A percentile compares a stretch with the other conserved stretches of the same genome.
These are phyloP conservation scores for Globisporangium polare DNA, from an alignment of 352 stramenopile genomes.

Conservation along the genomic window DNA sequence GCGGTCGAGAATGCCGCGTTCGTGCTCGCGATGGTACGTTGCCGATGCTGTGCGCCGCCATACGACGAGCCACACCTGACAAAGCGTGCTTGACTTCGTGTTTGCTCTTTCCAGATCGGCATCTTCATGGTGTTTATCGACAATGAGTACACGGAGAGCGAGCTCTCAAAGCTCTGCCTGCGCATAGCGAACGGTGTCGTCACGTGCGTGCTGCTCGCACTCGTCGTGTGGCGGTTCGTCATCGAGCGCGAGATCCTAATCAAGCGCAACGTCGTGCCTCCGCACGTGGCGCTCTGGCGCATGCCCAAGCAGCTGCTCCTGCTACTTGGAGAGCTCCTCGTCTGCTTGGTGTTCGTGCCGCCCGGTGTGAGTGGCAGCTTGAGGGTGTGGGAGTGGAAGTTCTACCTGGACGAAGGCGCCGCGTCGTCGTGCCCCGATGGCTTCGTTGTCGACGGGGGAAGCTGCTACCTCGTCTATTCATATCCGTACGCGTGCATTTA, in stretches of 20 bases:
- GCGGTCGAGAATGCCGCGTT: slow-evolving; percentile 56
- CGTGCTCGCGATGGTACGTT: slow-evolving; percentile 44
- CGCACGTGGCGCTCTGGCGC: slow-evolving; percentile 45
- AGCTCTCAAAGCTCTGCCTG: slow-evolving; percentile 30
- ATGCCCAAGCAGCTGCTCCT: slow-evolving; percentile 40
- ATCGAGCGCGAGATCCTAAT: slow-evolving; percentile 61
- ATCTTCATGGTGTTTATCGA: slow-evolving; percentile 67
- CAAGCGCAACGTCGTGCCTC: slow-evolving; percentile 49
- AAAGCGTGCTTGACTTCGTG: neutral
- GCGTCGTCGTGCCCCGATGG: slow-evolving; percentile 25
- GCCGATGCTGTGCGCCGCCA: neutral
- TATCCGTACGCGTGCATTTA: too few relatives aligned
- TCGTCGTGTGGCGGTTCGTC: slow-evolving; percentile 53
- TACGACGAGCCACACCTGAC: neutral
- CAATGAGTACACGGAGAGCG: slow-evolving; percentile 46
- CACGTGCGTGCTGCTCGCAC: slow-evolving; percentile 41
- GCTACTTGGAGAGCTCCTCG: slow-evolving; percentile 40
- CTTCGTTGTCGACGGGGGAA: slow-evolving; percentile 26
- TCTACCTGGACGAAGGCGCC: slow-evolving; percentile 31
- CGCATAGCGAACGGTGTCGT: slow-evolving; percentile 39
- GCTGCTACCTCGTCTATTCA: slow-evolving; percentile 66
- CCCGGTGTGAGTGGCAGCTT: slow-evolving; percentile 48
- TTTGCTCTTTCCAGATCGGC: slow-evolving; percentile 24
- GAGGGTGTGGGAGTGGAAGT: slow-evolving; percentile 67
- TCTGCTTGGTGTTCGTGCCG: slow-evolving; percentile 52